These are phyloP conservation scores for Globisporangium iwayamae DNA, from an alignment of 352 stramenopile genomes.

Conservation along the genomic window DNA sequence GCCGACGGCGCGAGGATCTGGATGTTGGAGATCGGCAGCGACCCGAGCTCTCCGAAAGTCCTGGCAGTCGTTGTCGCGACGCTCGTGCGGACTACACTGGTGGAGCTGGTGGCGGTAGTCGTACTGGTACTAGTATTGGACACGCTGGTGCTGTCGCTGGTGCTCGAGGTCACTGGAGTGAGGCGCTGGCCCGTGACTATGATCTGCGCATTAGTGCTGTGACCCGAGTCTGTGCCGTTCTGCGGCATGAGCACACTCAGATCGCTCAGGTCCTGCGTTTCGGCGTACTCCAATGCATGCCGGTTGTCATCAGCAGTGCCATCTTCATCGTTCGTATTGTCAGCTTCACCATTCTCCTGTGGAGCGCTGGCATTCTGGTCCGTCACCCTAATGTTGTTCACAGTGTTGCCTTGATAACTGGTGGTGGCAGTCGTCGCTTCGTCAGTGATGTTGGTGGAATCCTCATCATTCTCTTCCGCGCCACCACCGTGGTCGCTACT, in stretches of 20 bases:
- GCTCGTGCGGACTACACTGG: neutral
- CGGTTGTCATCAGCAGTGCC: neutral
- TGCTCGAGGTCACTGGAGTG: neutral
- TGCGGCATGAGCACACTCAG: constrained; percentile 12
- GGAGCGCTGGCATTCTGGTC: neutral
- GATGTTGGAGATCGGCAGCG: constrained; percentile 10
- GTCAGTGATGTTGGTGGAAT: neutral
- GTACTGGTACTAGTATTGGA: neutral
- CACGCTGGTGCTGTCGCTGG: neutral
- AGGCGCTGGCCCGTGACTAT: constrained; percentile 1
- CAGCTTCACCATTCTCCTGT: neutral
- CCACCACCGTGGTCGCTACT: neutral
- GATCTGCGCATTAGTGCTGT: neutral
- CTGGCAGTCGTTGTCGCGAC: neutral
- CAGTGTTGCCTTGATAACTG: neutral
- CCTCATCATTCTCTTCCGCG: neutral
- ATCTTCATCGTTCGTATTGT: neutral
- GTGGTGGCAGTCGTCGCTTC: neutral
- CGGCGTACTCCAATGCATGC: neutral
- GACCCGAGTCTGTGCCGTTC: neutral
- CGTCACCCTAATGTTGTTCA: neutral
- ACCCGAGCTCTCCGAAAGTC: neutral
- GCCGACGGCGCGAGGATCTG: constrained; percentile 7
- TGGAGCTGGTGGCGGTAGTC: neutral
- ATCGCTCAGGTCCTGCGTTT: constrained; percentile 10